These are phyloP conservation scores for Fallopia convolvulus DNA, from an alignment of 148 eudicot genomes.

Conservation along the genomic window DNA sequence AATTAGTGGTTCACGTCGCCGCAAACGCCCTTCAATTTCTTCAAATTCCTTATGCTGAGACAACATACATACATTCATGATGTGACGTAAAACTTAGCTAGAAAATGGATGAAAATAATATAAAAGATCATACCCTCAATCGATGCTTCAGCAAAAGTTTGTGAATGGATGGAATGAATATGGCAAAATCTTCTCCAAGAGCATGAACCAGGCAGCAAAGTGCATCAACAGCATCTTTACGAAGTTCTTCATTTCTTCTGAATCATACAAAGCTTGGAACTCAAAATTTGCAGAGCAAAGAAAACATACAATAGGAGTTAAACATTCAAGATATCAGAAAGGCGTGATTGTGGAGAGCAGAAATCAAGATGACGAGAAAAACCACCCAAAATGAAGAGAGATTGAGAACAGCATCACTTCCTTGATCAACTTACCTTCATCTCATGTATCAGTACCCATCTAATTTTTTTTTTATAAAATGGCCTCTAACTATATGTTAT, in stretches of 20 bases:
- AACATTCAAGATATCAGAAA: not conserved
- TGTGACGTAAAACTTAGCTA: not conserved
- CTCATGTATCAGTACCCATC: not conserved
- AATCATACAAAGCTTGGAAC: not conserved
- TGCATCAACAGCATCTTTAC: constrained; percentile 94
- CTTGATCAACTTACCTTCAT: not conserved
- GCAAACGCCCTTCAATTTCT: constrained; percentile 74
- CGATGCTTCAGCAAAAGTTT: constrained; percentile 83
- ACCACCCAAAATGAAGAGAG: not conserved
- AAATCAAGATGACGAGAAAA: not conserved
- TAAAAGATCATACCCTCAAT: constrained; percentile 47
- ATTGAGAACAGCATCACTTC: not conserved
- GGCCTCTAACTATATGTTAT: not conserved
- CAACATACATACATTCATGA: not conserved
- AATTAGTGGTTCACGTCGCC: constrained; percentile 63
- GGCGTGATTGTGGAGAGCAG: not conserved
- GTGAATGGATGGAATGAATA: constrained; percentile 89
- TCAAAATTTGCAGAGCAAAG: not conserved
- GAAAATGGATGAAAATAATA: not conserved
- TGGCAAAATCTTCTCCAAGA: constrained; percentile 89
- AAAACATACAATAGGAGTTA: not conserved
- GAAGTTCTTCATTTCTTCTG: constrained; percentile 88
- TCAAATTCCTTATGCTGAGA: constrained; percentile 93
- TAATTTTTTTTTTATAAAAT: not conserved
- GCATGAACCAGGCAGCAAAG: constrained; percentile 92